phyloP scores from a whole-genome alignment of 2,329 filamentous ascomycete species.

The Cladophialophora immunda region DNA sequence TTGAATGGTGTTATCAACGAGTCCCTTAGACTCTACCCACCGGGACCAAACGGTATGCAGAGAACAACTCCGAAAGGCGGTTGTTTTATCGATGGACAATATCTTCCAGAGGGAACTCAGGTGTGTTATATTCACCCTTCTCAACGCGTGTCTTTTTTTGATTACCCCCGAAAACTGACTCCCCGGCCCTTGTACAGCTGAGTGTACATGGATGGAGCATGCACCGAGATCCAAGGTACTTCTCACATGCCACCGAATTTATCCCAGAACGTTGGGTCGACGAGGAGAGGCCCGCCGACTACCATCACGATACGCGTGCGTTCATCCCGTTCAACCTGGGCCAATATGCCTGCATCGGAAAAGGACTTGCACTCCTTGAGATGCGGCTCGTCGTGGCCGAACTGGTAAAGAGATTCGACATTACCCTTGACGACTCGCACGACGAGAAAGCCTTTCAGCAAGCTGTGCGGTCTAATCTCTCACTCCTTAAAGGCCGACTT shows the following conservation, averaged over 20 bases:
- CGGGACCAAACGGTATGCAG: constrained; percentile 35
- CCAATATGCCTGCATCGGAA: neutral
- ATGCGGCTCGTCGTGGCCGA: constrained; percentile 1
- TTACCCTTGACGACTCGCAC: neutral
- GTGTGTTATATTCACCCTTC: too few species aligned
- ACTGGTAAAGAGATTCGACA: neutral
- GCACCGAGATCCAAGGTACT: constrained; percentile 38
- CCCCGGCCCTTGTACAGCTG: too few species aligned
- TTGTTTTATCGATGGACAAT: constrained; percentile 42
- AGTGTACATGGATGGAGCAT: constrained; percentile 16
- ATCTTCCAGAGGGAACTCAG: constrained; percentile 45
- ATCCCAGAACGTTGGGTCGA: constrained; percentile 30
- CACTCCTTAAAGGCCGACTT: neutral
- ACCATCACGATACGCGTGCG: neutral
- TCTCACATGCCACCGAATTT: constrained; percentile 33
- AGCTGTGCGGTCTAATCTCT: neutral
- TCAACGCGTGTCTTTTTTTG: too few species aligned
- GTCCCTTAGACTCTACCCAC: constrained; percentile 49
- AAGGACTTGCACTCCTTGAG: neutral
- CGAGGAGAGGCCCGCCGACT: neutral
- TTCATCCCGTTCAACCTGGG: constrained; percentile 7
- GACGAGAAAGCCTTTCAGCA: neutral
- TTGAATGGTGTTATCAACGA: constrained; percentile 59
- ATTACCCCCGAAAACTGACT: too few species aligned
- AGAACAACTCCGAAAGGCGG: constrained; percentile 28